These are phyloP conservation scores for Holtermanniella nyarrowii DNA, from an alignment of 768 basidiomycete genomes.

Conservation along the genomic window DNA sequence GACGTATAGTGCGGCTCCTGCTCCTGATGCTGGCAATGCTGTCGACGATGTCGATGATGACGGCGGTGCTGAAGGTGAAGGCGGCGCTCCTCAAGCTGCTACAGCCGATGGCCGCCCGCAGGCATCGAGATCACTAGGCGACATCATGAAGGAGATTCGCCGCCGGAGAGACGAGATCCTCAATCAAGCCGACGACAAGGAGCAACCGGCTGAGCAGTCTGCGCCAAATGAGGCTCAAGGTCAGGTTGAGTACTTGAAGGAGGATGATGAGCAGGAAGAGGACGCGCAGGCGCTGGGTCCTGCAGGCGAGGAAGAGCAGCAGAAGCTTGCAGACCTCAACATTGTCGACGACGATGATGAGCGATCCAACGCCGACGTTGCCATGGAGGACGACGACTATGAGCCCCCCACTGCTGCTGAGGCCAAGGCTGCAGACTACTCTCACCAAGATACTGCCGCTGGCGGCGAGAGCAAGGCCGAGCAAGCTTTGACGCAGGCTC, in stretches of 20 bases:
- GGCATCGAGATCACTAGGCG: slow-evolving; percentile 63
- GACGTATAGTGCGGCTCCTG: slow-evolving; percentile 9
- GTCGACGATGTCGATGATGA: slow-evolving; percentile 39
- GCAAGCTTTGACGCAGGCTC: slow-evolving; percentile 42
- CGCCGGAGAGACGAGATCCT: slow-evolving; percentile 73
- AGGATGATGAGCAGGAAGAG: slow-evolving; percentile 53
- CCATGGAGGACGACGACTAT: slow-evolving; percentile 5
- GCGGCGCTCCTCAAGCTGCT: slow-evolving; percentile 27
- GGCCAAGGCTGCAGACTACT: not conserved
- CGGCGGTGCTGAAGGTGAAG: slow-evolving; percentile 29
- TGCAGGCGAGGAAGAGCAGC: slow-evolving; percentile 69
- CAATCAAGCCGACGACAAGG: slow-evolving; percentile 32
- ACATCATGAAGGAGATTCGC: slow-evolving; percentile 67
- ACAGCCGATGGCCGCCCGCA: slow-evolving; percentile 20
- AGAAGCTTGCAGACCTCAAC: slow-evolving; percentile 69
- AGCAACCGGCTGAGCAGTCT: slow-evolving; percentile 34
- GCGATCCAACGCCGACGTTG: slow-evolving; percentile 11
- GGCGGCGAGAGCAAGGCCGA: slow-evolving; percentile 22
- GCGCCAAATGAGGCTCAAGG: slow-evolving; percentile 24
- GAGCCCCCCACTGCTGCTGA: not conserved
- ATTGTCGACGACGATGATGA: slow-evolving; percentile 50
- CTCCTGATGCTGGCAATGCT: slow-evolving; percentile 28
- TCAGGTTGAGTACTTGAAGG: slow-evolving; percentile 63
- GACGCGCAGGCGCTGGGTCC: slow-evolving; percentile 79
- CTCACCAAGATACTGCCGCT: slow-evolving; percentile 1